Evolutionary conservation across 176 grass and related monocot species (phyloP), one percentile per base, ranked within the genome.

Genomic region (Urochloa ruziziensis): DNA sequence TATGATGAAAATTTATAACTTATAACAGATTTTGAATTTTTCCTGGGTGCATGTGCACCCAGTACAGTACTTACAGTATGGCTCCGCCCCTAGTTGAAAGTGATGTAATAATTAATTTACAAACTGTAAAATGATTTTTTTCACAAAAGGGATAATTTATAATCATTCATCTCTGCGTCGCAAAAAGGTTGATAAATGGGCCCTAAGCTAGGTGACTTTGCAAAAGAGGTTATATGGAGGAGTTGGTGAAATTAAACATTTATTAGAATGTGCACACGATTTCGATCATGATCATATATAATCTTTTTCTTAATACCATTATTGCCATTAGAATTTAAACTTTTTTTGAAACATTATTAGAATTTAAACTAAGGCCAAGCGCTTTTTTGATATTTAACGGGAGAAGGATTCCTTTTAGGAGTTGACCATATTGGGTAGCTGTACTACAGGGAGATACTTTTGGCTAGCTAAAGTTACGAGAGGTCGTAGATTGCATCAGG

Each of bases 391-490:
- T 76, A 61, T 13, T 73, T 84, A 36, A 67, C n/a, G 69, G 17
- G 39, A 85, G 82, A 75, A 40, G 0, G 88, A 81, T 71, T 81
- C 78, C 35, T 23, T 21, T 19, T 63, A 40, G 74, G 15, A 71
- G 83, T 85, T 89, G 88, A 89, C 88, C 77, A 19, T 23, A 24
- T 27, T 35, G 51, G 33, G 74, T 62, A 34, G 81, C 30, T 13
- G 30, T 49, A 65, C 48, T n/a, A n/a, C 37, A 32, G 73, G 40
- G 71, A 83, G 51, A 81, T 75, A 75, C 52, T 1, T 70, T 12
- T n/a, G 63, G 79, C 69, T 62, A 51, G 44, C 28, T 49, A 35
- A 17, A 63, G 18, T 36, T 61, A 49, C 28, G 62, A 80, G 62
- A 69, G 62, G 81, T 59, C 76, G 35, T 3, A 58, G n/a, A 37